These are phyloP conservation scores for Aspergillus clavatus DNA, from an alignment of 2,329 filamentous ascomycete genomes.

Conservation along the genomic window DNA sequence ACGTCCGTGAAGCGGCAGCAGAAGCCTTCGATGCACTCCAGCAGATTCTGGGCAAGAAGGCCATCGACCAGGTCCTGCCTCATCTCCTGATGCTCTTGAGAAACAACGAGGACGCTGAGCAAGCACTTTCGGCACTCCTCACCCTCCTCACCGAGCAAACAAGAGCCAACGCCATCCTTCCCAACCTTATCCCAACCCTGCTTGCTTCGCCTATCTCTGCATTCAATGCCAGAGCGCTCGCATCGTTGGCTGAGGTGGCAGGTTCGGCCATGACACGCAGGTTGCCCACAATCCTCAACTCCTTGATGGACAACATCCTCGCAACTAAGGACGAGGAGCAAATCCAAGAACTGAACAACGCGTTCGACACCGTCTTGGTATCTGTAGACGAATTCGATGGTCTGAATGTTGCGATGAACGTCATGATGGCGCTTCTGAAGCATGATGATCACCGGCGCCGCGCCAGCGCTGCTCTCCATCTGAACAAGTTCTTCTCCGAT, in stretches of 20 bases:
- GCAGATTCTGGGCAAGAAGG: conserved; percentile 86
- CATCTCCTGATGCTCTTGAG: conserved; percentile 86
- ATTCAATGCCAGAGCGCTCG: conserved; percentile 92
- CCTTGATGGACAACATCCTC: conserved; percentile 89
- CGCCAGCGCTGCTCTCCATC: conserved; percentile 69
- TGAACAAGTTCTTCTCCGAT: conserved; percentile 79
- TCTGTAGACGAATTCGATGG: conserved; percentile 96
- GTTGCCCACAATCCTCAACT: conserved; percentile 84
- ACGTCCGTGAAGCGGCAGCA: conserved; percentile 90
- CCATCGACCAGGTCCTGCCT: conserved; percentile 91
- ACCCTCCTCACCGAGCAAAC: conserved; percentile 91
- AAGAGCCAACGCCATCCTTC: conserved; percentile 91
- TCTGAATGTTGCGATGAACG: conserved; percentile 91
- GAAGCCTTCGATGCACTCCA: conserved; percentile 96
- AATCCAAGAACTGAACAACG: conserved; percentile 65
- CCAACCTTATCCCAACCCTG: conserved; percentile 90
- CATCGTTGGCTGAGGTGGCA: conserved; percentile 87
- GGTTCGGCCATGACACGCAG: conserved; percentile 85
- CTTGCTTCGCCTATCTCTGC: conserved; percentile 83
- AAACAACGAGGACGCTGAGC: conserved; percentile 79
- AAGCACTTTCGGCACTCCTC: conserved; percentile 85
- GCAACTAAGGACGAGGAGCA: conserved; percentile 67
- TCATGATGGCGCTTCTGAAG: conserved; percentile 80
- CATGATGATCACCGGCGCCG: conserved; percentile 87
- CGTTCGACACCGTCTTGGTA: conserved; percentile 84